Conservation (phyloP, 2,329 filamentous ascomycete species). For the Chrysosporium keratinophilum region DNA sequence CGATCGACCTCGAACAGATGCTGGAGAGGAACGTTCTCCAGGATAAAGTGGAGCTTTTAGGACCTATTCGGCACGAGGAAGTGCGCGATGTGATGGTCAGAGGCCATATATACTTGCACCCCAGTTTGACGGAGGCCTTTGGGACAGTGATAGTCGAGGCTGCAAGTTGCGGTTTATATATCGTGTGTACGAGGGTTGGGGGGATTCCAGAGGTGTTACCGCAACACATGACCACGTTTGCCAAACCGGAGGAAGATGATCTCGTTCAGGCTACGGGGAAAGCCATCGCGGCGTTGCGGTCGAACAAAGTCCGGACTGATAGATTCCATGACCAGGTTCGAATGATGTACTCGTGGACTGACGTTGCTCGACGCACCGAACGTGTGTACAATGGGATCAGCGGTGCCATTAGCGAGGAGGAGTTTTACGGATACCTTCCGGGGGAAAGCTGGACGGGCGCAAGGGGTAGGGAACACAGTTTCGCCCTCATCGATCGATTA, state of each 20-base stretch:
- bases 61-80: conserved; percentile 86
- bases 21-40: conserved; percentile 89
- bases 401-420: conserved; percentile 70
- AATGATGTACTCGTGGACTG: conserved; percentile 97
- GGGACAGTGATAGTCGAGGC: conserved; percentile 97
- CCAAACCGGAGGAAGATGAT: conserved; percentile 92
- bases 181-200: conserved; percentile 91
- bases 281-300: conserved; percentile 76
- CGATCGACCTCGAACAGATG: conserved; percentile 97
- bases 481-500: conserved; percentile 83
- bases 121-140: conserved; percentile 90
- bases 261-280: conserved; percentile 79
- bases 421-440: conserved; percentile 76
- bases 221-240: conserved; percentile 93
- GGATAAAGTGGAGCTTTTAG: conserved; percentile 84
- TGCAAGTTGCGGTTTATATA: conserved; percentile 87
- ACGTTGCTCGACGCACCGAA: conserved; percentile 87
- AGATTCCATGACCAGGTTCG: conserved; percentile 94
- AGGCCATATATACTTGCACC: conserved; percentile 92
- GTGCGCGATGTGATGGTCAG: conserved; percentile 95
- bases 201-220: conserved; percentile 95
- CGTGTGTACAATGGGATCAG: conserved; percentile 90
- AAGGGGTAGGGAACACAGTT: conserved; percentile 65
- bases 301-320: conserved; percentile 80
- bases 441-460: conserved; percentile 60